A percentile compares a stretch with the other conserved stretches of the same genome.
These are phyloP conservation scores for Acacia acuminata DNA, from an alignment of 306 rosid species.

Conservation along the genomic window DNA sequence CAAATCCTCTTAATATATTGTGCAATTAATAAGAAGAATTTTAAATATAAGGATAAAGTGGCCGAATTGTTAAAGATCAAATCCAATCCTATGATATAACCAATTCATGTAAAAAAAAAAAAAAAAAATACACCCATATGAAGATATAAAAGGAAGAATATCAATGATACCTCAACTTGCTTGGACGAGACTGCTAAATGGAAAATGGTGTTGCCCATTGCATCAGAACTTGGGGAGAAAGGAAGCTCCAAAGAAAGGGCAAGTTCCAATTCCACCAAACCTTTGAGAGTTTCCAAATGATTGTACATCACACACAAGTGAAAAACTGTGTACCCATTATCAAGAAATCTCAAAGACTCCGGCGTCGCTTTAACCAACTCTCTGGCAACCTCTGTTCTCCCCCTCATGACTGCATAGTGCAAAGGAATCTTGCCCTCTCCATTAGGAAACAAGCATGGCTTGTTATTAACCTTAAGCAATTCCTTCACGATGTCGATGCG, in stretches of 20 bases:
- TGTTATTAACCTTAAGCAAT: background rate
- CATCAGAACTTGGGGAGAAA: background rate
- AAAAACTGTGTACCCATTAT: background rate
- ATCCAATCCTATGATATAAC: too few relatives aligned
- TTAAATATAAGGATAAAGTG: too few relatives aligned
- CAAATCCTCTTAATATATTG: too few relatives aligned
- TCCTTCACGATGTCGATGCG: background rate
- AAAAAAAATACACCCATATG: background rate
- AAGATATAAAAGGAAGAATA: background rate
- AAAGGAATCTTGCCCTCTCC: background rate
- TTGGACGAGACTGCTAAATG: background rate
- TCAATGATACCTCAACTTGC: background rate
- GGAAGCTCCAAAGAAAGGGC: too few relatives aligned
- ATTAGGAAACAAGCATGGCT: background rate
- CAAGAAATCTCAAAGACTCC: background rate
- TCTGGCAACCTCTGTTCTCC: background rate
- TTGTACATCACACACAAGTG: background rate
- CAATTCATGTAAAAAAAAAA: background rate
- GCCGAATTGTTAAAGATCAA: too few relatives aligned
- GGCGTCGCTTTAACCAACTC: background rate
- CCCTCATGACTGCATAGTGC: background rate
- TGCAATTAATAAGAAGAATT: too few relatives aligned
- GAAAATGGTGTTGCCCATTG: background rate
- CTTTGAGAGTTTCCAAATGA: background rate
- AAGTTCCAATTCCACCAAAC: too few relatives aligned